A percentile compares a stretch with the other conserved stretches of the same genome.
phyloP scores from a whole-genome alignment of 2,329 filamentous ascomycete genomes.

The Xylariaceae sp. region DNA sequence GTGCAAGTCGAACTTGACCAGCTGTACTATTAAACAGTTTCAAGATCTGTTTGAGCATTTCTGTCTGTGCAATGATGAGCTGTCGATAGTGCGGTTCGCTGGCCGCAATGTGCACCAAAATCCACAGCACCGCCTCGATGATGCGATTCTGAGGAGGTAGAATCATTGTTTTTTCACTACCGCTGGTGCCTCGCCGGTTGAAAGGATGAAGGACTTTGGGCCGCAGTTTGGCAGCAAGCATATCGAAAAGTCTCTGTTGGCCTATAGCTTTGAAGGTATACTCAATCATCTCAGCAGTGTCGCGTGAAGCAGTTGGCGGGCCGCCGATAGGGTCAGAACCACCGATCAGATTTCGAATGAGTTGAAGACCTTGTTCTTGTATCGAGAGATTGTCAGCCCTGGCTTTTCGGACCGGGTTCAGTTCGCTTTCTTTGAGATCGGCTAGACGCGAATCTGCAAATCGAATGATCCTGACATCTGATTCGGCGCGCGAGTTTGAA shows the following conservation, averaged over 20 bases:
- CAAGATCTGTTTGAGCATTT: slow-evolving; percentile 68
- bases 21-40: slow-evolving; percentile 71
- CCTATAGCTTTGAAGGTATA: slow-evolving; percentile 74
- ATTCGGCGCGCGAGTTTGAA: slow-evolving; percentile 8
- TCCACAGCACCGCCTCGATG: slow-evolving; percentile 71
- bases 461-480: slow-evolving; percentile 35
- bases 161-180: slow-evolving; percentile 42
- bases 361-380: slow-evolving; percentile 85
- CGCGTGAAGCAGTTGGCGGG: slow-evolving; percentile 42
- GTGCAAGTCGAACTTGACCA: slow-evolving; percentile 68
- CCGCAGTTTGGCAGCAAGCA: slow-evolving; percentile 74
- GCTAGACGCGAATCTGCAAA: slow-evolving; percentile 48
- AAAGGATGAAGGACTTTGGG: slow-evolving; percentile 54
- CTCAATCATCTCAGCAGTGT: slow-evolving; percentile 74
- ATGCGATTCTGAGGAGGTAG: slow-evolving; percentile 64
- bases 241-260: slow-evolving; percentile 72
- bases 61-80: slow-evolving; percentile 70
- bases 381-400: slow-evolving; percentile 77
- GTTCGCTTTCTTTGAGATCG: slow-evolving; percentile 59
- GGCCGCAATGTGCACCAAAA: slow-evolving; percentile 85
- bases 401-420: slow-evolving; percentile 63
- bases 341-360: slow-evolving; percentile 85
- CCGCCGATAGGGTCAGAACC: slow-evolving; percentile 47
- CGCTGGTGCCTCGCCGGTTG: slow-evolving; percentile 35
- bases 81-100: slow-evolving; percentile 75